A percentile compares a stretch with the other conserved stretches of the same genome.
phyloP scores from a whole-genome alignment of 257 asterid species.

The Cordia subcordata region DNA sequence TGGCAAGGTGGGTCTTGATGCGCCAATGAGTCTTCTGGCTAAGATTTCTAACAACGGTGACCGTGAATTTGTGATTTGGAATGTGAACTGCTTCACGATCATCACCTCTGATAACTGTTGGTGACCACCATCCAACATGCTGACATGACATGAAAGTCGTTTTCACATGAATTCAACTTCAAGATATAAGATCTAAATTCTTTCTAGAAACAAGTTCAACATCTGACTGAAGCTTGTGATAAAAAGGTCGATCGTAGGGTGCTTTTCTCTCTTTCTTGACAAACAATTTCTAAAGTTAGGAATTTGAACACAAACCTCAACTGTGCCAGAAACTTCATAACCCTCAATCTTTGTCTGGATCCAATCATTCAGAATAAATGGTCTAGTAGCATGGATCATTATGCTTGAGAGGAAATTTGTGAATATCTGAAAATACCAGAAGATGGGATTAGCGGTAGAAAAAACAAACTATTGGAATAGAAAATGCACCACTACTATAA shows the following conservation, averaged over 20 bases:
- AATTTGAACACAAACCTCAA: conserved; percentile 57
- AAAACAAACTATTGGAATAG: not conserved
- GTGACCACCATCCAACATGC: conserved; percentile 42
- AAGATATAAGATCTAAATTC: not conserved
- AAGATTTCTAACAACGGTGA: conserved; percentile 28
- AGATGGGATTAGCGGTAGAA: not conserved
- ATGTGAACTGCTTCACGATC: conserved; percentile 39
- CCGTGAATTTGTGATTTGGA: conserved; percentile 30
- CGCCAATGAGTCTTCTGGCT: conserved; percentile 41
- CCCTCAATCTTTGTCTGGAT: conserved; percentile 96
- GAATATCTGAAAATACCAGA: conserved; percentile 59
- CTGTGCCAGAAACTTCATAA: conserved; percentile 96
- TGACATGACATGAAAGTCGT: conserved; percentile 2
- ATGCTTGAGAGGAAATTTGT: conserved; percentile 97
- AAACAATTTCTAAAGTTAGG: not conserved
- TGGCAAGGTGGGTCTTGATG: conserved; percentile 30
- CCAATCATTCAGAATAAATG: conserved; percentile 90
- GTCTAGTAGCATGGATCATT: conserved; percentile 93
- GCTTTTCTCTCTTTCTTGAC: no score
- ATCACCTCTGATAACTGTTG: conserved; percentile 36
- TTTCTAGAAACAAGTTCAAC: not conserved
- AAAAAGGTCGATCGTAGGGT: no score
- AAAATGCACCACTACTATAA: no score
- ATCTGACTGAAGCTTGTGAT: not conserved
- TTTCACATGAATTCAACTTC: no score